Percentiles rank a stretch among this genome's conserved stretches.
Evolutionary conservation across 768 basidiomycete genomes (phyloP).

Genomic region (Grammothele lineata): DNA sequence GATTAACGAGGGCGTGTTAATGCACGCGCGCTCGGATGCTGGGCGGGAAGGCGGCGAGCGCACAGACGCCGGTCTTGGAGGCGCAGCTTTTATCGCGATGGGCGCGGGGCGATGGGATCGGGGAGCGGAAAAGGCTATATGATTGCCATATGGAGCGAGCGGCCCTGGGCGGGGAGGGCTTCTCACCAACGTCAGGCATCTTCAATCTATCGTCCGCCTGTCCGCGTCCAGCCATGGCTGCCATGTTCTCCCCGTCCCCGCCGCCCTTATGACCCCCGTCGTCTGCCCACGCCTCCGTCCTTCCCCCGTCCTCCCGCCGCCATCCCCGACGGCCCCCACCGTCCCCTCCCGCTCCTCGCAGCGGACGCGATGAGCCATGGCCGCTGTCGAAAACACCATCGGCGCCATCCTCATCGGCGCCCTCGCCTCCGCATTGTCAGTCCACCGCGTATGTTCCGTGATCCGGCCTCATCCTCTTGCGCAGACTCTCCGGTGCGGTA

Average conservation of each 20-base stretch:
- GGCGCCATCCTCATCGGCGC: constrained; percentile 19
- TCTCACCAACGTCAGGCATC: constrained; percentile 17
- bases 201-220: constrained; percentile 12
- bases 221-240: neutral
- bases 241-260: constrained; percentile 5
- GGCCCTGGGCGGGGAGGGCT: neutral
- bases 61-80: too few relatives aligned
- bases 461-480: neutral
- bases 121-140: constrained; percentile 8
- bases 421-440: constrained; percentile 18
- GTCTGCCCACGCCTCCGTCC: too few relatives aligned
- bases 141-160: constrained; percentile 4
- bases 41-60: too few relatives aligned
- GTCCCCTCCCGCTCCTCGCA: neutral
- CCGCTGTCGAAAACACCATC: constrained; percentile 11
- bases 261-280: constrained; percentile 1
- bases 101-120: too few relatives aligned
- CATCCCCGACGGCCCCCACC: neutral
- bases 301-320: too few relatives aligned
- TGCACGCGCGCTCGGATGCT: too few relatives aligned
- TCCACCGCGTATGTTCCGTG: neutral
- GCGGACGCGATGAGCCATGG: constrained; percentile 16
- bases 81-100: too few relatives aligned
- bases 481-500: constrained; percentile 19
- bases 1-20: too few relatives aligned